Evolutionary conservation across 331 rosid species (phyloP).

Genomic region (Arachis monticola): DNA sequence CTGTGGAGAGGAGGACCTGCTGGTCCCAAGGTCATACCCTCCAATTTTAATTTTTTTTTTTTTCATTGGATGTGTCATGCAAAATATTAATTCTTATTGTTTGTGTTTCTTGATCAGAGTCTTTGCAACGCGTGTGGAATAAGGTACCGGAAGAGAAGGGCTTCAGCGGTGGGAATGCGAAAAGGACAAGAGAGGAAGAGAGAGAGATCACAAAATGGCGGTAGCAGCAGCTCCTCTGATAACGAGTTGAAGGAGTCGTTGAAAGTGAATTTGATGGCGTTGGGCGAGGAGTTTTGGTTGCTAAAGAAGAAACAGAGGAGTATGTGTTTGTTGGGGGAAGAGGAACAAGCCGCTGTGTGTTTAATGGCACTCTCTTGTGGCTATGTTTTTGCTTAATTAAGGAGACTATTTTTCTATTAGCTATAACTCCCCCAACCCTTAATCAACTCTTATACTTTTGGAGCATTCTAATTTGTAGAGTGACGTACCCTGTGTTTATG

Average conservation of each 20-base stretch:
- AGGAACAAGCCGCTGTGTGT: conserved; percentile 76
- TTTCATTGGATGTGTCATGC: background rate
- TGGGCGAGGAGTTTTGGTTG: conserved; percentile 47
- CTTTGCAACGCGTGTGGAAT: conserved; percentile 96
- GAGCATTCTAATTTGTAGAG: conserved; percentile 11
- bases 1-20: conserved; percentile 90
- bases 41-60: background rate
- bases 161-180: conserved; percentile 38
- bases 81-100: background rate
- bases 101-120: conserved; percentile 50
- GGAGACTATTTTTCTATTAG: background rate
- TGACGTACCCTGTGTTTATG: conserved; percentile 20
- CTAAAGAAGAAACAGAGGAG: conserved; percentile 60
- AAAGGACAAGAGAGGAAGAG: conserved; percentile 50
- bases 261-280: conserved; percentile 45
- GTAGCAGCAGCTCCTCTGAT: background rate
- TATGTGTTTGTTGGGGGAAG: conserved; percentile 64
- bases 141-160: conserved; percentile 65
- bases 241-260: conserved; percentile 32
- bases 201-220: conserved; percentile 26
- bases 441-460: background rate
- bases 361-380: conserved; percentile 74
- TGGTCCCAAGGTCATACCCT: conserved; percentile 74
- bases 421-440: background rate
- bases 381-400: conserved; percentile 46